Base-by-base conservation (phyloP, 1,139 yeast species). In the Debaryomyces sp. region DNA sequence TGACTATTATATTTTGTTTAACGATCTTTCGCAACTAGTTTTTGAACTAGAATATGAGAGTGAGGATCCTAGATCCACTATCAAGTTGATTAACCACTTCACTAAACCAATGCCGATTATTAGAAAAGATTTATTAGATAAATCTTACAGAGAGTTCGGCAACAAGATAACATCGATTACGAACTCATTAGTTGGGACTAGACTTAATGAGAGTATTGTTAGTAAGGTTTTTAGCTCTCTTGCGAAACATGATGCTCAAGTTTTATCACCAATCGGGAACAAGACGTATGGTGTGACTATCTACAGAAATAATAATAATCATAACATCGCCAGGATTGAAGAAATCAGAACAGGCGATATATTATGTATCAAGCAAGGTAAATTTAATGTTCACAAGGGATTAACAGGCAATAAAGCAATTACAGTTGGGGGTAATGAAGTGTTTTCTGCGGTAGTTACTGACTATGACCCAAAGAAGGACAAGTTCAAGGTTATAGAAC, bases 331-430 rank as follows among this genome's bases (percentile, higher is more conserved):
- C 18, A 81, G 80, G 55, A 58, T 71, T 29, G 94, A 84, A 48
- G 89, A 84, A 41, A 80, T 90, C 49, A 78, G 80, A 45, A 85
- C 95, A 0, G 99, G 99, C 50, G 98, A 94, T 63, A 75, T 94
- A 15, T 69, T 90, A 43, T 87, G 90, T 52, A 80, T 90, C 54
- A 81, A 85, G 58, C 82, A 83, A 50, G 96, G 91, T 8, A 80
- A 79, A 52, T 91, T 92, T 68, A 83, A 80, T 50, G 81, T 85
- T 7, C 89, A 85, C 57, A 85, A 85, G 61, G 80, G 85, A 47
- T 61, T 82, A 37, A 78, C 82, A 12, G 68, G 65, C 4, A 59
- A 61, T 46, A 78, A 73, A 54, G 54, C 70, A 1, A 51, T 68
- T 42, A 67, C 68, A 1, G 66, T 90, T 17, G 79, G 78, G 2